These are phyloP conservation scores for Coniochaeta sp. DNA, from an alignment of 2,329 filamentous ascomycete species.

Conservation along the genomic window DNA sequence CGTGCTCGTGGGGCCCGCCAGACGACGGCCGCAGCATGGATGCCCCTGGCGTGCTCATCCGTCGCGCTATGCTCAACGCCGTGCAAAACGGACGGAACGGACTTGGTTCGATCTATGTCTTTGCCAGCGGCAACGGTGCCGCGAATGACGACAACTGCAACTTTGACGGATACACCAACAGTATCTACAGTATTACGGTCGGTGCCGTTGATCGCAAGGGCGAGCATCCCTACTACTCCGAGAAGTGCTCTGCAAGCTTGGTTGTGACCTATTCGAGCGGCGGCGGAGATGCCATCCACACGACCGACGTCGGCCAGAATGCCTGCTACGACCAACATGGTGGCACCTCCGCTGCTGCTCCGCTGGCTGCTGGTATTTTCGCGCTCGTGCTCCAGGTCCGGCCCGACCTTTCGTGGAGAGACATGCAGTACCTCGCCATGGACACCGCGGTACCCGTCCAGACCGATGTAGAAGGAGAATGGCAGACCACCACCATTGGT, in stretches of 20 bases:
- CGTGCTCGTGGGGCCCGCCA: constrained; percentile 95
- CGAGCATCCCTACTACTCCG: constrained; percentile 90
- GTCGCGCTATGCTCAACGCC: constrained; percentile 83
- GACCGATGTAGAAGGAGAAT: constrained; percentile 57
- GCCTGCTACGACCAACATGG: constrained; percentile 77
- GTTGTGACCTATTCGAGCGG: constrained; percentile 97
- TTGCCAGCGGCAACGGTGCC: constrained; percentile 93
- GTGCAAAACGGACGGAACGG: constrained; percentile 80
- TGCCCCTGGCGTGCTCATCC: constrained; percentile 80
- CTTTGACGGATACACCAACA: constrained; percentile 98
- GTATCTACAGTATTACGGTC: constrained; percentile 97
- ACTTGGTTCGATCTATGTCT: constrained; percentile 88
- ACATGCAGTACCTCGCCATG: constrained; percentile 86
- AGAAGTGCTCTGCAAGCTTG: constrained; percentile 89
- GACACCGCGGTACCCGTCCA: constrained; percentile 78
- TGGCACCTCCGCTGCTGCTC: constrained; percentile 91
- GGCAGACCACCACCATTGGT: constrained; percentile 74
- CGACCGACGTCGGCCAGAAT: constrained; percentile 84
- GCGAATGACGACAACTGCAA: constrained; percentile 90
- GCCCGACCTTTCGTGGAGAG: constrained; percentile 85
- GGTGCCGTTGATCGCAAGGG: constrained; percentile 86
- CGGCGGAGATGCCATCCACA: constrained; percentile 82
- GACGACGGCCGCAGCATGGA: constrained; percentile 95
- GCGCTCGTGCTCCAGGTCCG: constrained; percentile 80
- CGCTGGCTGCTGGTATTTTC: constrained; percentile 85